Evolutionary conservation across 257 asterid species (phyloP).

Genomic region (Ligustrum vulgare): DNA sequence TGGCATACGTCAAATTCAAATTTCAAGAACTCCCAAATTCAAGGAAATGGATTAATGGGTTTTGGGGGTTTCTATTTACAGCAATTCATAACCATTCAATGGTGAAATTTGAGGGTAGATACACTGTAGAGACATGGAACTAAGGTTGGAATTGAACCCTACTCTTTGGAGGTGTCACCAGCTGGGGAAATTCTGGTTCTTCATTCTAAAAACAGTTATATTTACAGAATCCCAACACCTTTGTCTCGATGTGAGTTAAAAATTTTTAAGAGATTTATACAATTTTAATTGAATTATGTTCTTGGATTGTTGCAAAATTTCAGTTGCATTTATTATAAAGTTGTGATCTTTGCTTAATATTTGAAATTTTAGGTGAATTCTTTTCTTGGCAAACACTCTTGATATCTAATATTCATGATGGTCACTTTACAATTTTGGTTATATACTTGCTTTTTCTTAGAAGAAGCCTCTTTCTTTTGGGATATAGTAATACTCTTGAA

Average conservation of each 20-base stretch:
- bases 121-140: conserved; percentile 95
- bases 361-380: conserved; percentile 28
- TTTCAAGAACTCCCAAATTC: conserved; percentile 19
- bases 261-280: background rate
- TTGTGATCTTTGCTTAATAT: conserved; percentile 26
- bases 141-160: conserved; percentile 84
- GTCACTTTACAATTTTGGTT: conserved; percentile 26
- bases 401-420: conserved; percentile 25
- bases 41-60: conserved; percentile 19
- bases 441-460: conserved; percentile 49
- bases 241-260: conserved; percentile 73
- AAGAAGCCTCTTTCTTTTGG: conserved; percentile 43
- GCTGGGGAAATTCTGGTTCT: conserved; percentile 71
- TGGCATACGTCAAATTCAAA: too few relatives aligned
- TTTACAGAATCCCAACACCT: conserved; percentile 80
- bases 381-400: conserved; percentile 40
- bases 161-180: conserved; percentile 65
- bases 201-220: conserved; percentile 82
- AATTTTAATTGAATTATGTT: background rate
- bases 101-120: conserved; percentile 95
- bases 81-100: conserved; percentile 78
- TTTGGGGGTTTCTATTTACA: conserved; percentile 29
- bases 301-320: conserved; percentile 12
- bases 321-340: conserved; percentile 5
- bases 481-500: conserved; percentile 21